Conservation (phyloP, 441 rosid species). For the Aleurites moluccanus region DNA sequence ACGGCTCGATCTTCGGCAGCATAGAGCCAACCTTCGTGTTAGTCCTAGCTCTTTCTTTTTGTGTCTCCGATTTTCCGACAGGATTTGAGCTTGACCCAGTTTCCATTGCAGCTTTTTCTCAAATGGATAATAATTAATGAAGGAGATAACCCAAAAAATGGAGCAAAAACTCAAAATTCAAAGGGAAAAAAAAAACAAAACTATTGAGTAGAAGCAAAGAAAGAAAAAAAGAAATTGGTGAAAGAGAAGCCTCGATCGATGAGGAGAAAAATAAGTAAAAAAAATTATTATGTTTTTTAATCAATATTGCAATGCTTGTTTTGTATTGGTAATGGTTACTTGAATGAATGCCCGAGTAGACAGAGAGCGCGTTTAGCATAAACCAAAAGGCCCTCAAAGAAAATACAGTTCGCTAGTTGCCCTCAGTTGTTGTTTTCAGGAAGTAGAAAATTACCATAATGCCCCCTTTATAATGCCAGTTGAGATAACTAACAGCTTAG, state of each 20-base stretch:
- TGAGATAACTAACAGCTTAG: neutral
- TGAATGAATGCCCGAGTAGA: neutral
- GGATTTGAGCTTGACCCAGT: constrained; percentile 58
- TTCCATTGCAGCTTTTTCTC: constrained; percentile 55
- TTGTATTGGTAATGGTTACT: neutral
- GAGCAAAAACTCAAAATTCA: neutral
- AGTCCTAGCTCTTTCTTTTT: constrained; percentile 31
- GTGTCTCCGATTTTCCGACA: constrained; percentile 31
- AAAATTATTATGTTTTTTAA: neutral
- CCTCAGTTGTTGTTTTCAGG: constrained; percentile 14
- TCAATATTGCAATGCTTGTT: neutral
- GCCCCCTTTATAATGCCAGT: constrained; percentile 23
- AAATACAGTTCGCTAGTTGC: constrained; percentile 25
- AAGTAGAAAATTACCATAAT: constrained; percentile 14
- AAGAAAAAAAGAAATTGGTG: constrained; percentile 27
- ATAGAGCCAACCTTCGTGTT: constrained; percentile 47
- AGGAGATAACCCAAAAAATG: neutral
- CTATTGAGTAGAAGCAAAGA: constrained; percentile 37
- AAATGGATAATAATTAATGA: constrained; percentile 24
- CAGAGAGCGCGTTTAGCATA: neutral
- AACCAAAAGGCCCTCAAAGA: neutral
- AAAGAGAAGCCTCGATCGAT: constrained; percentile 2
- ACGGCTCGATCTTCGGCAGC: constrained; percentile 66
- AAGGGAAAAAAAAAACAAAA: neutral
- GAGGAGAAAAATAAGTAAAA: neutral